Percentiles rank a stretch among this genome's conserved stretches.
Conservation (phyloP, 371 early-diverging fungal species). For the Dichotomocladium elegans region DNA sequence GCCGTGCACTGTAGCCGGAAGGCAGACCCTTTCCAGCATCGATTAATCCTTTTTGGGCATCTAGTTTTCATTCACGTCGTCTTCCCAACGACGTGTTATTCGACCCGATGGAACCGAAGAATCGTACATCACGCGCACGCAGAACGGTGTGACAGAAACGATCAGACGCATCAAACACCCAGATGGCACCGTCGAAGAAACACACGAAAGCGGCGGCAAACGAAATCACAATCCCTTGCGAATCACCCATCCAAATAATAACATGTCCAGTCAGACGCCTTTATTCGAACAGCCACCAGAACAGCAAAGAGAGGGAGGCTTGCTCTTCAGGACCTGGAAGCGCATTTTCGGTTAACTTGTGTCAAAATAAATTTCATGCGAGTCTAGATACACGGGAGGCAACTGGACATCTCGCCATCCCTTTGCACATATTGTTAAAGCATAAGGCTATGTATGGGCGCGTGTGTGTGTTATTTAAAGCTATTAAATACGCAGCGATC, state of each 20-base stretch:
- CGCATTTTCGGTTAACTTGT: conserved; percentile 10
- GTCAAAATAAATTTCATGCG: too few relatives aligned
- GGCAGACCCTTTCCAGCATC: too few relatives aligned
- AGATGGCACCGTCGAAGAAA: conserved; percentile 35
- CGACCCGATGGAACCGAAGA: conserved; percentile 36
- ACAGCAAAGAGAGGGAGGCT: background rate
- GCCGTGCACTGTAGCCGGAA: too few relatives aligned
- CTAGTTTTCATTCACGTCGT: conserved; percentile 28
- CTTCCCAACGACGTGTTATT: conserved; percentile 22
- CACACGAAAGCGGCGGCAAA: conserved; percentile 17
- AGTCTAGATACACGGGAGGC: too few relatives aligned
- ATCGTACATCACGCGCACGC: conserved; percentile 21
- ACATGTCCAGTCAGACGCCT: too few relatives aligned
- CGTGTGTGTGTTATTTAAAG: too few relatives aligned
- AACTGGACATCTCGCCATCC: too few relatives aligned
- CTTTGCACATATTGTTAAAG: too few relatives aligned
- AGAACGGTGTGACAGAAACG: conserved; percentile 37
- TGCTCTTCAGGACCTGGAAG: conserved; percentile 7
- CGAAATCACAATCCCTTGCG: too few relatives aligned
- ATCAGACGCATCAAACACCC: conserved; percentile 24
- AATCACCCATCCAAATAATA: background rate
- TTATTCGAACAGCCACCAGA: background rate
- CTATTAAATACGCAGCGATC: too few relatives aligned
- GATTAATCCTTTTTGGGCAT: too few relatives aligned
- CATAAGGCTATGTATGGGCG: too few relatives aligned